Evolutionary conservation across 805 yeast species (phyloP), one percentile per base, ranked within the genome.

Genomic region (Lachancea nothofagi): DNA sequence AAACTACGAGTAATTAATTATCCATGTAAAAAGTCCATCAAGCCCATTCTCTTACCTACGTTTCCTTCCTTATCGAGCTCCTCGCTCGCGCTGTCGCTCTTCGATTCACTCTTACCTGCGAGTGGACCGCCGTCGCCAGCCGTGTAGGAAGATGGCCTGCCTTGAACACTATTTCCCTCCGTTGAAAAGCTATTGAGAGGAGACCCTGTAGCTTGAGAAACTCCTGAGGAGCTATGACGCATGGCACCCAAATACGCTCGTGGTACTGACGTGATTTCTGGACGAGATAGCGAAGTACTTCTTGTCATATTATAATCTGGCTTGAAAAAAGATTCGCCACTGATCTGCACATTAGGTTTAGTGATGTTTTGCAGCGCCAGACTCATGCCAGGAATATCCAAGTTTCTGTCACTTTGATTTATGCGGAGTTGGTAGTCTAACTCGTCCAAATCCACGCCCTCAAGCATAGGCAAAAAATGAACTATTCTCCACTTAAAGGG

Each of bases 361-460:
- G 38, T 40, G 4, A 29, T 21, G 29, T 12, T 36, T 18, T 29
- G 25, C 24, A 51, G 36, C 6, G 55, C 54, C 27, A 48, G 32
- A 7, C 48, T 41, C 27, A 53, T 35, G 2, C 61, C 62, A 3
- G 62, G 60, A 6, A 56, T 40, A 21, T 49, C 41, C 28, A 50
- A 48, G 6, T 50, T 49, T 33, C 48, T 49, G 19, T 47, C 33
- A 10, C 38, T 34, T 29, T 50, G 37, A 31, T 33, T 48, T n/a
- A 47, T 19, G 17, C 49, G 51, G 15, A 58, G 24, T 12, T 42
- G 36, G 36, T 55, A 49, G 41, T 60, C 50, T 9, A 60, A 28
- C 36, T 53, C 60, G 42, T 59, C 64, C n/a, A 61, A 40, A 42
- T 61, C 64, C 12, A 61, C 49, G 12, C 64, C 65, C 10, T 41